Conservation (phyloP, 1,139 yeast genomes). For the Zygotorulaspora mrakii region DNA sequence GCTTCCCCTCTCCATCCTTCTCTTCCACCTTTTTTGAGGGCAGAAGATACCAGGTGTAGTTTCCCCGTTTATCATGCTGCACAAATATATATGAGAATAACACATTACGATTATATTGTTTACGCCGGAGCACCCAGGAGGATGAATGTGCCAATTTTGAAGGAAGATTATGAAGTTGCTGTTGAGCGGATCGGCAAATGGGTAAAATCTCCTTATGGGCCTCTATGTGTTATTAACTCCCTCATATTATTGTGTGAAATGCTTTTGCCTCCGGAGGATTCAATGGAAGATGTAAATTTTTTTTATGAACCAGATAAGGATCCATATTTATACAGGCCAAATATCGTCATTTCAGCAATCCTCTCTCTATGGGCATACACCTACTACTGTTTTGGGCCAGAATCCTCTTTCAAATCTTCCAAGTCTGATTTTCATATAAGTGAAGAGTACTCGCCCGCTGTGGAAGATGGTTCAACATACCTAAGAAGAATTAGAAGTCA, state of each 20-base stretch:
- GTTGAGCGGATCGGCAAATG: constrained; percentile 49
- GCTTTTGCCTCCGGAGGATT: constrained; percentile 43
- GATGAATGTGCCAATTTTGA: constrained; percentile 53
- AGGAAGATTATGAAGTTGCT: constrained; percentile 45
- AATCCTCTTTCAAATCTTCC: constrained; percentile 17
- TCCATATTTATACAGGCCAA: constrained; percentile 41
- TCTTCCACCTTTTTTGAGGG: constrained; percentile 10
- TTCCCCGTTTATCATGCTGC: constrained; percentile 51
- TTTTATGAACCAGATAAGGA: constrained; percentile 42
- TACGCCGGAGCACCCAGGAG: constrained; percentile 58
- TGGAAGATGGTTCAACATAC: constrained; percentile 26
- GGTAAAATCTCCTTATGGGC: constrained; percentile 39
- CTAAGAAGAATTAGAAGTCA: constrained; percentile 39
- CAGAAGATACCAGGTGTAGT: constrained; percentile 42
- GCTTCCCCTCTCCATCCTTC: constrained; percentile 3
- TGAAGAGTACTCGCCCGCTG: constrained; percentile 9
- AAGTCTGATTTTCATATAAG: constrained; percentile 5
- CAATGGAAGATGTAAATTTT: constrained; percentile 30
- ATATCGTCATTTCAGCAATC: constrained; percentile 39
- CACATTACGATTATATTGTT: constrained; percentile 56
- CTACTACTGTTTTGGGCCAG: constrained; percentile 40
- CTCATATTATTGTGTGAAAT: constrained; percentile 51
- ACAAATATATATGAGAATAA: constrained; percentile 51
- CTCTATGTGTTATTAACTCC: constrained; percentile 48
- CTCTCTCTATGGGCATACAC: constrained; percentile 43